Percentiles rank a stretch among this genome's conserved stretches.
Conservation (phyloP, 2,329 filamentous ascomycete species). For the Colletotrichum tropicale region DNA sequence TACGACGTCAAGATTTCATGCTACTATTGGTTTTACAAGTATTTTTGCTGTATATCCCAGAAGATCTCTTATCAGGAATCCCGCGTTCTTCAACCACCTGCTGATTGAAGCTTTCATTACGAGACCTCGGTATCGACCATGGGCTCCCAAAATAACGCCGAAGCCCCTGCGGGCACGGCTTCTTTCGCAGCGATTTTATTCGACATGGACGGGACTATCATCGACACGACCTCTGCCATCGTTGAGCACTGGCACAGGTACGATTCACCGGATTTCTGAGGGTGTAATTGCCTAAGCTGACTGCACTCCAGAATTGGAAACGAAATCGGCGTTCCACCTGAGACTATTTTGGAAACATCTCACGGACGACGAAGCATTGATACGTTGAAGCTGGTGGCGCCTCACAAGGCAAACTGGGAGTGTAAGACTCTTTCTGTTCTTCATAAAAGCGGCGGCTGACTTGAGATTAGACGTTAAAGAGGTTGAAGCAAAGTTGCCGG, state of each 20-base stretch:
- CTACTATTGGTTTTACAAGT: background rate
- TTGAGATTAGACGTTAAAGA: background rate
- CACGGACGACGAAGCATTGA: background rate
- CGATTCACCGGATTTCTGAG: accelerated
- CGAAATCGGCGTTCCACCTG: background rate
- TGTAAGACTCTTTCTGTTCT: background rate
- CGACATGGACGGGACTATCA: background rate
- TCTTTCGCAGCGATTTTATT: background rate
- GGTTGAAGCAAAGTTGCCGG: background rate
- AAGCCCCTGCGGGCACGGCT: background rate
- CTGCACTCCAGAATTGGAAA: background rate
- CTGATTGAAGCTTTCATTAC: background rate
- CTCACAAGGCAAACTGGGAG: background rate
- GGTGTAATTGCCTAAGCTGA: background rate
- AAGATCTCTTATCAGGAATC: background rate
- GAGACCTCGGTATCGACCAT: background rate
- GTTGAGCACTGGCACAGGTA: background rate
- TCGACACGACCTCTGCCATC: background rate
- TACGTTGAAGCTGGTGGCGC: background rate
- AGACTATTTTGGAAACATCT: background rate
- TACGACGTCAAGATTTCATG: background rate
- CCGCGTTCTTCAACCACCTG: background rate
- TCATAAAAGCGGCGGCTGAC: background rate
- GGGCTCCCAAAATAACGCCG: background rate
- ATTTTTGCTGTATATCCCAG: background rate